phyloP scores from a whole-genome alignment of 2,329 filamentous ascomycete genomes.

The Pseudogymnoascus sp. region DNA sequence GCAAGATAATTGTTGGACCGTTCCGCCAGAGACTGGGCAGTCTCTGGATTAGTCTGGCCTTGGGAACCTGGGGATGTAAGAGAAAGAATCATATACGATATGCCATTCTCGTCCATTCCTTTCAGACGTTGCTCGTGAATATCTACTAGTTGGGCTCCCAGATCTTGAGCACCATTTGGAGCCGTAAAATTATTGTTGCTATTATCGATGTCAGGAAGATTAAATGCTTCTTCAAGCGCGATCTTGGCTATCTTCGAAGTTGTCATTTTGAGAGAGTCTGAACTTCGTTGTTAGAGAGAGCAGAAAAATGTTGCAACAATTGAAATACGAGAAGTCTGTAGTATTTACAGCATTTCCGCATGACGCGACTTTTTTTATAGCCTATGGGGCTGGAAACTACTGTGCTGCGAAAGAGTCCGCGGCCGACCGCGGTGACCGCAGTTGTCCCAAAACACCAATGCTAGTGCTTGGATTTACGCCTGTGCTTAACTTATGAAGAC shows the following conservation, averaged over 20 bases:
- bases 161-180: conserved; percentile 49
- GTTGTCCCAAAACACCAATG: not conserved
- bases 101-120: conserved; percentile 38
- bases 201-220: conserved; percentile 48
- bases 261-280: not conserved
- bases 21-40: not conserved
- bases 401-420: not conserved
- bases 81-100: conserved; percentile 41
- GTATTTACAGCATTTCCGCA: not conserved
- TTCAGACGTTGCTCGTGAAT: conserved; percentile 31
- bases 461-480: not conserved
- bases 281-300: not conserved
- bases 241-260: conserved; percentile 48
- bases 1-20: not conserved
- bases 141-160: conserved; percentile 34
- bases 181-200: conserved; percentile 52
- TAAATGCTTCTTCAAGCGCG: conserved; percentile 53
- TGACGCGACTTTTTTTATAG: not conserved
- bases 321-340: not conserved
- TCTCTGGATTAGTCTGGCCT: conserved; percentile 32
- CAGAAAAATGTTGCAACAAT: not conserved
- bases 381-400: not conserved
- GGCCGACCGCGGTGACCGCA: not conserved
- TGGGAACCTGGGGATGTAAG: conserved; percentile 43
- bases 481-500: not conserved